A percentile compares a stretch with the other conserved stretches of the same genome.
Evolutionary conservation across 2,329 filamentous ascomycete genomes (phyloP).

Genomic region (Sporothrix humicola): DNA sequence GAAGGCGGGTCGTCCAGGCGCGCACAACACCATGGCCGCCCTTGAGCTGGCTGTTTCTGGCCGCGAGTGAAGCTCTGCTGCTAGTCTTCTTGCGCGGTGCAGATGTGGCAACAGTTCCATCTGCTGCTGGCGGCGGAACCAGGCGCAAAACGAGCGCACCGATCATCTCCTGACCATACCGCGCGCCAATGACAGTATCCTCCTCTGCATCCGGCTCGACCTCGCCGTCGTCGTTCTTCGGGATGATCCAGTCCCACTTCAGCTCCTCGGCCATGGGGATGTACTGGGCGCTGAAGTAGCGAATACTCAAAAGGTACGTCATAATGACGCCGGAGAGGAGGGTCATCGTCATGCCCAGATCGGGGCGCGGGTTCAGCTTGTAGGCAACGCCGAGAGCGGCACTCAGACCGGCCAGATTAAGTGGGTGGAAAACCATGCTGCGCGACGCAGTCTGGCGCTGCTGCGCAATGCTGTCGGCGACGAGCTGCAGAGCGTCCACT

Average conservation of each 20-base stretch:
- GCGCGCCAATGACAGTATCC: slow-evolving; percentile 68
- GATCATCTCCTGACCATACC: slow-evolving; percentile 71
- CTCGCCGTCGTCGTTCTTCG: slow-evolving; percentile 37
- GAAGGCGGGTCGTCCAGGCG: slow-evolving; percentile 78
- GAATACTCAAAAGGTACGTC: slow-evolving; percentile 65
- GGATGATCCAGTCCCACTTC: slow-evolving; percentile 65
- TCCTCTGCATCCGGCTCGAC: slow-evolving; percentile 47
- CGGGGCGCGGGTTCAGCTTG: slow-evolving; percentile 52
- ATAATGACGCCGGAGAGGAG: slow-evolving; percentile 67
- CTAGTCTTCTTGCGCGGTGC: slow-evolving; percentile 29
- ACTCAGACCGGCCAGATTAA: slow-evolving; percentile 57
- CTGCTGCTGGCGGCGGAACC: slow-evolving; percentile 48
- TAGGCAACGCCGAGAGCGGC: slow-evolving; percentile 53
- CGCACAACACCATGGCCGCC: slow-evolving; percentile 74
- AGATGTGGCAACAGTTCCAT: neutral
- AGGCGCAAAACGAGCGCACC: slow-evolving; percentile 73
- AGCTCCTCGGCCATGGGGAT: slow-evolving; percentile 65
- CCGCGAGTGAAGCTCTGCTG: slow-evolving; percentile 29
- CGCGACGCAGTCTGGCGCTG: slow-evolving; percentile 73
- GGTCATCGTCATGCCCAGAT: slow-evolving; percentile 61
- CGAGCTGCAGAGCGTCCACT: slow-evolving; percentile 70
- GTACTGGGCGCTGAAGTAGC: slow-evolving; percentile 67
- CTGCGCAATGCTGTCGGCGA: slow-evolving; percentile 82
- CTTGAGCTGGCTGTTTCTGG: slow-evolving; percentile 46
- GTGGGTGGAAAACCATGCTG: slow-evolving; percentile 67